phyloP scores from a whole-genome alignment of 768 basidiomycete genomes.

The Sarcomyxa edulis region DNA sequence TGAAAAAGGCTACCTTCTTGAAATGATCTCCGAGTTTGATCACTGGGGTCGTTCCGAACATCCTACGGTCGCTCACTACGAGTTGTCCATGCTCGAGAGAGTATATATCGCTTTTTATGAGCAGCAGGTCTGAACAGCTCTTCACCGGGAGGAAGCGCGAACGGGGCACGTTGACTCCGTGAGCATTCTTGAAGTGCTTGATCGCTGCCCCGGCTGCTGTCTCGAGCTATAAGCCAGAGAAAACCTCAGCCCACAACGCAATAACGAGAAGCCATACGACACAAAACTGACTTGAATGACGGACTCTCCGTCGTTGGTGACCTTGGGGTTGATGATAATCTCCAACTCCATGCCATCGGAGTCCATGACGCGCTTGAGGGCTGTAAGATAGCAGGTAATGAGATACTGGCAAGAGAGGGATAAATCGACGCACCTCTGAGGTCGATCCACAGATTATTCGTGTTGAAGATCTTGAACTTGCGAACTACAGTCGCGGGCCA shows the following conservation, averaged over 20 bases:
- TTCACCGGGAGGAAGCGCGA: slow-evolving; percentile 91
- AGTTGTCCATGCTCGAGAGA: slow-evolving; percentile 87
- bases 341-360: slow-evolving; percentile 66
- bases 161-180: slow-evolving; percentile 93
- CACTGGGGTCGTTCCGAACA: slow-evolving; percentile 88
- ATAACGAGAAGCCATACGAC: slow-evolving; percentile 9
- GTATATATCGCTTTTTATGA: slow-evolving; percentile 93
- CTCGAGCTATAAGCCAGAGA: slow-evolving; percentile 50
- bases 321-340: slow-evolving; percentile 75
- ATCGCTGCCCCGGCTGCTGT: slow-evolving; percentile 91
- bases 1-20: slow-evolving; percentile 86
- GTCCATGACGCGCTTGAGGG: slow-evolving; percentile 74
- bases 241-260: slow-evolving; percentile 11
- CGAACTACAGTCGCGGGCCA: slow-evolving; percentile 36
- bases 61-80: slow-evolving; percentile 74
- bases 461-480: slow-evolving; percentile 94
- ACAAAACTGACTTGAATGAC: slow-evolving; percentile 50
- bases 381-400: slow-evolving; percentile 18
- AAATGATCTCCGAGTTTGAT: slow-evolving; percentile 97
- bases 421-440: slow-evolving; percentile 27
- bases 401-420: not conserved
- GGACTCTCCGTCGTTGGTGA: slow-evolving; percentile 61
- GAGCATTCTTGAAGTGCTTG: slow-evolving; percentile 90
- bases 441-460: slow-evolving; percentile 70
- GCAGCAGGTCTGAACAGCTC: slow-evolving; percentile 81